Conservation (phyloP, 78 protist genomes). For the Polysphondylium violaceum region DNA sequence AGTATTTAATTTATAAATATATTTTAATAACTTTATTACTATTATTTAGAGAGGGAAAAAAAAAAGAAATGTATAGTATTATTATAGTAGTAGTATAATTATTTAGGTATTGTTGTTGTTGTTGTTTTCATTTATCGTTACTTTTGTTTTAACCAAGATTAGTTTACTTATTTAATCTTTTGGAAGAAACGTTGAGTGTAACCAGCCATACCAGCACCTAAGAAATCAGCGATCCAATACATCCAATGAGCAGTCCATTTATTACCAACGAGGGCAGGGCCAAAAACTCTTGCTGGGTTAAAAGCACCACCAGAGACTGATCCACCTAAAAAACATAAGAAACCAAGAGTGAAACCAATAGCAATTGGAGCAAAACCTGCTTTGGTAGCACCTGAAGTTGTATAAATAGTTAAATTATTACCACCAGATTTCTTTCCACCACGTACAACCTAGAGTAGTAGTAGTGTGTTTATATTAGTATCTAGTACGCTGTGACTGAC, state of each 20-base stretch:
- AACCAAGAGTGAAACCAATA: slow-evolving; percentile 87
- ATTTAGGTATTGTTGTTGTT: too few species aligned
- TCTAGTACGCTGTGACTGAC: too few species aligned
- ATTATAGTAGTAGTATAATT: too few species aligned
- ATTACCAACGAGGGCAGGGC: slow-evolving; percentile 73
- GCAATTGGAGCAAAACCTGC: slow-evolving; percentile 87
- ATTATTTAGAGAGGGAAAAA: too few species aligned
- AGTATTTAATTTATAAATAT: too few species aligned
- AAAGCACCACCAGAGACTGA: slow-evolving; percentile 85
- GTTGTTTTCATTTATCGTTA: too few species aligned
- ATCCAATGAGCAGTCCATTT: slow-evolving; percentile 55
- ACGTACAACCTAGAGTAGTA: slow-evolving; percentile 63
- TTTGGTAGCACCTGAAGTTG: slow-evolving; percentile 74
- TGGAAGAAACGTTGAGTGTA: slow-evolving; percentile 67
- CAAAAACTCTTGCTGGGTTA: slow-evolving; percentile 82
- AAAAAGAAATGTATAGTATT: too few species aligned
- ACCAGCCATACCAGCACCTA: slow-evolving; percentile 78
- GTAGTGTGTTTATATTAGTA: too few species aligned
- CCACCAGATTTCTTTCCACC: slow-evolving; percentile 34
- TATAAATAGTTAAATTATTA: slow-evolving; percentile 81
- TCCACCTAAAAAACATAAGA: slow-evolving; percentile 81
- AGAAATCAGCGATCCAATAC: slow-evolving; percentile 74
- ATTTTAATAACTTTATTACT: too few species aligned
- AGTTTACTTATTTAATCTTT: neutral
- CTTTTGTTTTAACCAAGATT: too few species aligned